These are phyloP conservation scores for Mycocentrospora acerina DNA, from an alignment of 2,329 filamentous ascomycete genomes.

Conservation along the genomic window DNA sequence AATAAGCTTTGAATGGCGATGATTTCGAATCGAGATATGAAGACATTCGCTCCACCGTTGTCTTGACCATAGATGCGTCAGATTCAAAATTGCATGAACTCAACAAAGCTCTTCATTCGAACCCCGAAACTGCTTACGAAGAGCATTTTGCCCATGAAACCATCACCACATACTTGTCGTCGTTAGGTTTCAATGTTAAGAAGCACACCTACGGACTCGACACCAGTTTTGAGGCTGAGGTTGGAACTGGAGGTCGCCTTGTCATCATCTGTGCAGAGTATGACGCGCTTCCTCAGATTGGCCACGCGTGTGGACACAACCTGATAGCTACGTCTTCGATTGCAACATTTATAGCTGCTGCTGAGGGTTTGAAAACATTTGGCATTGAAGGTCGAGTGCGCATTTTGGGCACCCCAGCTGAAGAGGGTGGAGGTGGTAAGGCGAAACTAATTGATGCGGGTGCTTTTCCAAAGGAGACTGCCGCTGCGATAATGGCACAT, in stretches of 20 bases:
- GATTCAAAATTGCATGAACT: slow-evolving; percentile 24
- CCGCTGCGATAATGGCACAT: slow-evolving; percentile 28
- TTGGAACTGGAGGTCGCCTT: slow-evolving; percentile 31
- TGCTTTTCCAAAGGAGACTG: slow-evolving; percentile 38
- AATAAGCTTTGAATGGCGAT: too few species aligned
- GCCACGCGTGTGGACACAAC: slow-evolving; percentile 59
- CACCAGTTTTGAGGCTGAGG: slow-evolving; percentile 36
- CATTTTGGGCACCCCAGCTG: slow-evolving; percentile 56
- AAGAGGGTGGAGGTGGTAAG: slow-evolving; percentile 57
- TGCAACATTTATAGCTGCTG: slow-evolving; percentile 51
- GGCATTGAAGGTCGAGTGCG: slow-evolving; percentile 49
- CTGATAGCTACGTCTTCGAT: slow-evolving; percentile 55
- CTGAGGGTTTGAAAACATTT: slow-evolving; percentile 46
- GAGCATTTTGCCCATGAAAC: slow-evolving; percentile 53
- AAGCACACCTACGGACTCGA: slow-evolving; percentile 37
- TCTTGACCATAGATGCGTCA: slow-evolving; percentile 10
- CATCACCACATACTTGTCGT: slow-evolving; percentile 18
- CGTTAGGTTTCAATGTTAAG: slow-evolving; percentile 22
- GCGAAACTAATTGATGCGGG: slow-evolving; percentile 50
- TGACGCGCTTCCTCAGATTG: slow-evolving; percentile 54
- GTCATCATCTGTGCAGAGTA: slow-evolving; percentile 53
- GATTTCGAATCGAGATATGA: neutral
- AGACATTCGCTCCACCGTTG: slow-evolving; percentile 4
- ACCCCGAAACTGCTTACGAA: slow-evolving; percentile 52
- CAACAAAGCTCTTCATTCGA: slow-evolving; percentile 54